Percentiles rank a stretch among this genome's conserved stretches.
phyloP scores from a whole-genome alignment of 768 basidiomycete genomes.

The Stropharia rugosoannulata region DNA sequence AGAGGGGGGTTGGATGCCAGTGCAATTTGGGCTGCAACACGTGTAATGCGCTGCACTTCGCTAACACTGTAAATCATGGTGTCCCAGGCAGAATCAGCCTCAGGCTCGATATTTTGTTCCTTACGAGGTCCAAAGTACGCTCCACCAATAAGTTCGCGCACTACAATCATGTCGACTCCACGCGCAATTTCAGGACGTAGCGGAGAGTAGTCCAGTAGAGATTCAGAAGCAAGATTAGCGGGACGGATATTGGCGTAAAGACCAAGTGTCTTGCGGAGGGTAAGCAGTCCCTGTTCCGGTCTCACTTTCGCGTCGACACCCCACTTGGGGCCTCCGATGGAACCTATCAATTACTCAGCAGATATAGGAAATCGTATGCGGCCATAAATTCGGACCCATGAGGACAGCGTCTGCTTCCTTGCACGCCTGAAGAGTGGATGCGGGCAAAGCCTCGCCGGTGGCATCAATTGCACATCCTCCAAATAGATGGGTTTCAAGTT shows the following conservation, averaged over 20 bases:
- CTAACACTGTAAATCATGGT: constrained; percentile 89
- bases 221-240: constrained; percentile 91
- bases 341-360: constrained; percentile 50
- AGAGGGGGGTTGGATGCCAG: constrained; percentile 80
- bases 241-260: constrained; percentile 99
- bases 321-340: constrained; percentile 99
- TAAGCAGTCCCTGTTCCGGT: constrained; percentile 89
- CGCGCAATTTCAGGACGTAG: constrained; percentile 79
- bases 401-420: constrained; percentile 93
- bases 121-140: constrained; percentile 93
- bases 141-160: constrained; percentile 96
- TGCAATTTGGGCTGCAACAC: constrained; percentile 94
- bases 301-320: constrained; percentile 85
- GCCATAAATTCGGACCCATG: constrained; percentile 60
- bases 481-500: constrained; percentile 75
- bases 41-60: constrained; percentile 93
- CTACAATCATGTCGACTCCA: constrained; percentile 89
- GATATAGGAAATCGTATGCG: background rate
- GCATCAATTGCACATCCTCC: constrained; percentile 94
- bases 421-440: constrained; percentile 84
- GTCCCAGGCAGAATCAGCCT: constrained; percentile 80
- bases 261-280: constrained; percentile 87
- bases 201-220: constrained; percentile 85
- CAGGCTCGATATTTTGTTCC: constrained; percentile 71
- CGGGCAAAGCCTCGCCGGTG: constrained; percentile 80